A percentile compares a stretch with the other conserved stretches of the same genome.
Evolutionary conservation across 805 yeast genomes (phyloP).

Genomic region (Wickerhamiella occidentalis): DNA sequence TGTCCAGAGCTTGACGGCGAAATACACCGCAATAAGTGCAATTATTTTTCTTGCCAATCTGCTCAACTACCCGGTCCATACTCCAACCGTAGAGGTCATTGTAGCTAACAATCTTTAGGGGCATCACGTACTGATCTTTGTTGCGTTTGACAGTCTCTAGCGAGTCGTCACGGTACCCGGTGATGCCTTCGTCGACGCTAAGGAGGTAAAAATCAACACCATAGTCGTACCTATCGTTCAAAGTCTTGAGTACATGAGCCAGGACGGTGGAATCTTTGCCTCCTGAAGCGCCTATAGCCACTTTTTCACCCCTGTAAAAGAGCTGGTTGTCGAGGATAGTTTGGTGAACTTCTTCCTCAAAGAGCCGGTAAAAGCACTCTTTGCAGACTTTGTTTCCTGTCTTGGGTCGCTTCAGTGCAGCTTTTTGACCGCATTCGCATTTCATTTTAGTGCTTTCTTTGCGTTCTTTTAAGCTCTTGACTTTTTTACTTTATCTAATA

Average conservation of each 20-base stretch:
- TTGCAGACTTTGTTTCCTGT: constrained; percentile 83
- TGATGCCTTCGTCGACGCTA: constrained; percentile 92
- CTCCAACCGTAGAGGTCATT: constrained; percentile 91
- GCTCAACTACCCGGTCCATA: constrained; percentile 93
- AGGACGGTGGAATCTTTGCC: constrained; percentile 96
- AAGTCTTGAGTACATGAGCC: constrained; percentile 72
- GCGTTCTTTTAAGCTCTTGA: not conserved
- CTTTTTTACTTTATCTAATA: no score
- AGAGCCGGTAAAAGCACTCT: constrained; percentile 75
- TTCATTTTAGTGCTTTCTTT: not conserved
- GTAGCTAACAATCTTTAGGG: constrained; percentile 70
- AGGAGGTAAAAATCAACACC: constrained; percentile 74
- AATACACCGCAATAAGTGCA: constrained; percentile 98
- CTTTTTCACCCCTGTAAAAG: constrained; percentile 68
- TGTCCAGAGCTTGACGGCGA: constrained; percentile 88
- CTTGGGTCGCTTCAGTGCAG: constrained; percentile 84
- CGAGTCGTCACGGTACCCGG: constrained; percentile 94
- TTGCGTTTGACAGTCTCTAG: constrained; percentile 93
- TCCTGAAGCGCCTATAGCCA: constrained; percentile 97
- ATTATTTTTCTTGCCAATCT: constrained; percentile 85
- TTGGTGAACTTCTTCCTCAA: constrained; percentile 90
- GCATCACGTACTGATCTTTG: constrained; percentile 71
- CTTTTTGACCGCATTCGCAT: constrained; percentile 39
- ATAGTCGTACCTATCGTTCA: constrained; percentile 79
- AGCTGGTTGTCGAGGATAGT: constrained; percentile 62